A percentile compares a stretch with the other conserved stretches of the same genome.
Evolutionary conservation across 352 stramenopile species (phyloP).

Genomic region (Phytopythium vexans): DNA sequence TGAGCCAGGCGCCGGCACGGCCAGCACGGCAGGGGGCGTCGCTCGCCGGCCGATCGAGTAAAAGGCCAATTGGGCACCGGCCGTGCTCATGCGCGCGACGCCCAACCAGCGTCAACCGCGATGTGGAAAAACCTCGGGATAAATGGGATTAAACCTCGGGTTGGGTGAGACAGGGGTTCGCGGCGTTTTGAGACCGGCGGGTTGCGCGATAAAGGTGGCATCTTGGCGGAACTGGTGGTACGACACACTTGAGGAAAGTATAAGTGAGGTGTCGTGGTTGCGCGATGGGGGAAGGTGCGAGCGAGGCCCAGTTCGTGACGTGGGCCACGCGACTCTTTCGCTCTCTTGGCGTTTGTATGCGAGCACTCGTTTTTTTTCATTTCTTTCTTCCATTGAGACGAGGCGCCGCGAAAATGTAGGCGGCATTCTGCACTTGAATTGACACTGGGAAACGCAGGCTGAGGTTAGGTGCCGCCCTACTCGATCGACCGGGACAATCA

Average conservation of each 20-base stretch:
- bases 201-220: too few relatives aligned
- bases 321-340: background rate
- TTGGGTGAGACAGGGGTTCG: conserved; percentile 9
- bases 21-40: too few relatives aligned
- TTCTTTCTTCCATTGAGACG: conserved; percentile 6
- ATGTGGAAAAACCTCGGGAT: conserved; percentile 15
- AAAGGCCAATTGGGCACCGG: conserved; percentile 1
- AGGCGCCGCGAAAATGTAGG: background rate
- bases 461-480: too few relatives aligned
- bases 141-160: conserved; percentile 3
- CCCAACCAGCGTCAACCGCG: background rate
- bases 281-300: background rate
- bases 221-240: too few relatives aligned
- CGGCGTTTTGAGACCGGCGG: background rate
- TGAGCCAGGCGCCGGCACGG: conserved; percentile 2
- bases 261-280: background rate
- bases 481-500: too few relatives aligned
- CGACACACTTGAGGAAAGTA: too few relatives aligned
- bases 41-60: background rate
- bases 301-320: conserved; percentile 4
- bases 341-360: background rate
- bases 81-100: conserved; percentile 24
- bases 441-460: too few relatives aligned
- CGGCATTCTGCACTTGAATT: too few relatives aligned
- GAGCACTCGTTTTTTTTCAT: background rate